Conservation (phyloP, 257 asterid species). For the Solanum boliviense region DNA sequence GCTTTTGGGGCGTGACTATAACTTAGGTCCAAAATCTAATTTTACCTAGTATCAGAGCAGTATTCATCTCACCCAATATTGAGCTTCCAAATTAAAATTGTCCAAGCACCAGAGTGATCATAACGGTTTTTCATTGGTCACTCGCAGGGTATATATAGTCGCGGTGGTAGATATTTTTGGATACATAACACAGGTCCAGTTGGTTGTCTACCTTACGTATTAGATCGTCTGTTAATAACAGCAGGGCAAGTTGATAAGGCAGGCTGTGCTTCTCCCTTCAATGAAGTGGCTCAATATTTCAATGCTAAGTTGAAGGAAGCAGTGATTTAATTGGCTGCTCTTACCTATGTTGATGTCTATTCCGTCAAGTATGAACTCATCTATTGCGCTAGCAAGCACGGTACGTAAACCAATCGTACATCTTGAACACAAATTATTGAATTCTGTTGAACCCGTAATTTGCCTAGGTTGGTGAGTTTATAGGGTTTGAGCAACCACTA, state of each 20-base stretch:
- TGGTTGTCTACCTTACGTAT: conserved; percentile 66
- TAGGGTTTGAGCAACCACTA: conserved; percentile 68
- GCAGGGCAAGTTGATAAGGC: conserved; percentile 43
- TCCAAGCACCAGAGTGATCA: too few relatives aligned
- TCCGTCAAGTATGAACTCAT: conserved; percentile 69
- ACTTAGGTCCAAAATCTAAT: too few relatives aligned
- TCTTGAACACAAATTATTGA: not conserved
- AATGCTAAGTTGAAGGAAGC: conserved; percentile 44
- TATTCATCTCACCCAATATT: too few relatives aligned
- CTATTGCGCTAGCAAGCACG: conserved; percentile 44
- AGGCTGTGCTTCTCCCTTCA: conserved; percentile 64
- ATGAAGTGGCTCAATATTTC: conserved; percentile 52
- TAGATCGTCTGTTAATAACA: conserved; percentile 33
- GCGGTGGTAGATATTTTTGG: conserved; percentile 86
- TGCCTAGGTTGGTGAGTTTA: not conserved
- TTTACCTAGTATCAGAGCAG: too few relatives aligned
- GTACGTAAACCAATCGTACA: conserved; percentile 10
- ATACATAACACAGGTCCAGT: conserved; percentile 87
- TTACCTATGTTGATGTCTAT: conserved; percentile 74
- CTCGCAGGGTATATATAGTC: conserved; percentile 29
- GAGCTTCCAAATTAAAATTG: too few relatives aligned
- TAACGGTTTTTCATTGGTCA: too few relatives aligned
- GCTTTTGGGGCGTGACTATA: too few relatives aligned
- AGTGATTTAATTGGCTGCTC: conserved; percentile 37
- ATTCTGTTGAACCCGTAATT: too few relatives aligned